These are phyloP conservation scores for Asterella californica DNA, from an alignment of 225 moss, liverwort and hornwort species.

Conservation along the genomic window DNA sequence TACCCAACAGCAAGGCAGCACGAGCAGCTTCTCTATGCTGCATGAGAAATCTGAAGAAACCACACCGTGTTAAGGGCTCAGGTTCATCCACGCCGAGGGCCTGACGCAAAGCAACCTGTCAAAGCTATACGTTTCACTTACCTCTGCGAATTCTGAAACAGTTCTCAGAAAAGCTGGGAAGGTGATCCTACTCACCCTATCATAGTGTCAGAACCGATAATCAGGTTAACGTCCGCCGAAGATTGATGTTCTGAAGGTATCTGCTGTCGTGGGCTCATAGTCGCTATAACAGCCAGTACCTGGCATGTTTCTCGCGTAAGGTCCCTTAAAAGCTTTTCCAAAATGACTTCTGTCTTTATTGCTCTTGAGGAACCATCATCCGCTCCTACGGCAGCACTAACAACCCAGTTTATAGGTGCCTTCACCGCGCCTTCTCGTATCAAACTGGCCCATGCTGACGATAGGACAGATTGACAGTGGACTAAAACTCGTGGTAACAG, in stretches of 20 bases:
- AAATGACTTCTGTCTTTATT: slow-evolving; percentile 84
- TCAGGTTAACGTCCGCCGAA: slow-evolving; percentile 56
- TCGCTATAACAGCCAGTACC: slow-evolving; percentile 69
- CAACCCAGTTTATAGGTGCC: slow-evolving; percentile 62
- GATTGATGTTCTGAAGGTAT: slow-evolving; percentile 50
- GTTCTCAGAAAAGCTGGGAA: too few relatives aligned
- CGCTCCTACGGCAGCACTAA: slow-evolving; percentile 27
- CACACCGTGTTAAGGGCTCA: not conserved
- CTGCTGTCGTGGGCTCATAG: slow-evolving; percentile 62
- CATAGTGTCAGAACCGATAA: slow-evolving; percentile 65
- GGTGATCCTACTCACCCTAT: slow-evolving; percentile 53
- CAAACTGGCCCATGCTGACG: slow-evolving; percentile 72
- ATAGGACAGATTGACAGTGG: slow-evolving; percentile 66
- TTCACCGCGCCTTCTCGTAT: slow-evolving; percentile 72
- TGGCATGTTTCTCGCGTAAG: slow-evolving; percentile 87
- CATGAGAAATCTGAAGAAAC: slow-evolving; percentile 62
- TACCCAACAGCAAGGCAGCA: slow-evolving; percentile 82
- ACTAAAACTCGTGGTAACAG: slow-evolving; percentile 73
- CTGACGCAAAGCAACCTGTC: not conserved
- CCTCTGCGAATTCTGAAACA: not conserved
- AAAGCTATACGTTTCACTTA: not conserved
- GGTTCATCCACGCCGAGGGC: not conserved
- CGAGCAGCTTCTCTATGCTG: slow-evolving; percentile 70
- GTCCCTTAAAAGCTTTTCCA: slow-evolving; percentile 89
- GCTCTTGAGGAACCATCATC: slow-evolving; percentile 60